Base-by-base conservation (phyloP, 2,329 filamentous ascomycete species). In the Monilinia fructicola region DNA sequence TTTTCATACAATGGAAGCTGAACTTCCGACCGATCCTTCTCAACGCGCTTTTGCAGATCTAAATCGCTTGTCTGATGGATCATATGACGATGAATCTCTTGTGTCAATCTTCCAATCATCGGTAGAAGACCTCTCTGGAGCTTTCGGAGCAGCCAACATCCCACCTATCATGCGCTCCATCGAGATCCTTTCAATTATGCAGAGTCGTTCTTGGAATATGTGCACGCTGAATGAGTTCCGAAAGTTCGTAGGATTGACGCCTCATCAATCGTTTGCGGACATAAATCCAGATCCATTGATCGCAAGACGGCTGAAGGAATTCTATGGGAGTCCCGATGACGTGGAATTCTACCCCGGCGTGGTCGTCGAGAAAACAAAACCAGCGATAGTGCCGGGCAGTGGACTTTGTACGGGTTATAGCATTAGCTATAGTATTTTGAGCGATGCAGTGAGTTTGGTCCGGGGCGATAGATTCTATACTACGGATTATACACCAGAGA, bases 31-130 rank as follows among this genome's bases (percentile, higher is more conserved):
- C 0, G 91, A 96, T 69, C 91, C 92, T 0, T 80, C 80, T 1
- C 81, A 91, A 74, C 86, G 92, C 48, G 81, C 81, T 0, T 94
- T 96, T 73, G 86, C 84, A 12, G 82, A 84, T 3, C 84, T 93
- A 70, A 76, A 86, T 75, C 85, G 91, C 52, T 84, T 86, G 4
- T 75, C 80, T 0, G 84, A 92, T 66, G 91, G 91, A 6, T 85
- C 78, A n/a, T 90, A 92, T 75, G 81, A 83, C 44, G 92, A 96
- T 66, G 88, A 93, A 64, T 90, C 91, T 4, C 85, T 96, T 0
- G 90, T 92, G 5, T 80, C 87, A 28, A 90, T 91, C 68, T 79
- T 94, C 18, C 79, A 82, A 0, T 82, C 84, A 0, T 80, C 79
- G 31, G 78, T 83, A 59, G 80, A 83, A 60, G 81, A 83, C 65